phyloP scores from a whole-genome alignment of 345 rosid genomes.

The Brassica juncea region DNA sequence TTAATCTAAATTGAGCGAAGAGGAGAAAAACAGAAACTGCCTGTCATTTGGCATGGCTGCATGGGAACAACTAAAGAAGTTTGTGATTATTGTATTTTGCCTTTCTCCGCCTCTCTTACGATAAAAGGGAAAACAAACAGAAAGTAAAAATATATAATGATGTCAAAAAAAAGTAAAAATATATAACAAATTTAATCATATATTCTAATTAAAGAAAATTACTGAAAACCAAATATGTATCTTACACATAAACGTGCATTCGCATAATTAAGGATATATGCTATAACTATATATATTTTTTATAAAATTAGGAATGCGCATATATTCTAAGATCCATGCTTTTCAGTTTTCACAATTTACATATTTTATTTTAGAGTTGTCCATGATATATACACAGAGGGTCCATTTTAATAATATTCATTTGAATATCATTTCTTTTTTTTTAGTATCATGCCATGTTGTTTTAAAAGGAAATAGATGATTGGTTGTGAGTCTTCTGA shows the following conservation, averaged over 20 bases:
- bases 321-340: not conserved
- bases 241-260: not conserved
- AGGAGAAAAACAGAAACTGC: constrained; percentile 17
- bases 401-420: not conserved
- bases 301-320: not conserved
- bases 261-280: not conserved
- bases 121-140: not conserved
- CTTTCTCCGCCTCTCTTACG: constrained; percentile 9
- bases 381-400: not conserved
- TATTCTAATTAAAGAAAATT: not conserved
- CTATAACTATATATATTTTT: not conserved
- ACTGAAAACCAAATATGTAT: not conserved
- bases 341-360: not conserved
- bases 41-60: constrained; percentile 23
- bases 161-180: not conserved
- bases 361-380: not conserved
- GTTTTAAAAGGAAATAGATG: not conserved
- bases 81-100: constrained; percentile 26
- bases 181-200: not conserved
- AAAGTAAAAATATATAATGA: not conserved
- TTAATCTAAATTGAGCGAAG: not conserved
- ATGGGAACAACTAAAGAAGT: constrained; percentile 26
- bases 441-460: not conserved
- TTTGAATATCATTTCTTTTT: not conserved
- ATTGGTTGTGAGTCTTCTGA: not conserved